phyloP scores from a whole-genome alignment of 1,284 basidiomycete species.

The Boletus sp. region DNA sequence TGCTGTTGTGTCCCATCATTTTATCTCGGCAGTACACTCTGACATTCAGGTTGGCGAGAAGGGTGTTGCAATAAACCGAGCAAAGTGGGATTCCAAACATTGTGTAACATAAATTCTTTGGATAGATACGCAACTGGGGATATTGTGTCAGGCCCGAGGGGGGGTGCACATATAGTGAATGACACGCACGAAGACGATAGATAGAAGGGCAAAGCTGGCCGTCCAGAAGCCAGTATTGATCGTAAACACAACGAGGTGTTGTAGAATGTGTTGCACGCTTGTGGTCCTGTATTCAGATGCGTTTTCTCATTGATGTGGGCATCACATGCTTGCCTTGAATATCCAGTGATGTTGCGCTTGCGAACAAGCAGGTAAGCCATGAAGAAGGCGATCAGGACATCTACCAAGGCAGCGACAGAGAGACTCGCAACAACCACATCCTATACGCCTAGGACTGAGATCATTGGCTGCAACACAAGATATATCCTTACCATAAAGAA shows the following conservation, averaged over 20 bases:
- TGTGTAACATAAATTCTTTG: slow-evolving; percentile 1
- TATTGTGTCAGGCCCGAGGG: background rate
- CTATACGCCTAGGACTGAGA: slow-evolving; percentile 2
- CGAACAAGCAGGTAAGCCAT: slow-evolving; percentile 5
- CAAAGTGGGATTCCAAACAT: slow-evolving; percentile 16
- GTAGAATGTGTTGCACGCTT: slow-evolving; percentile 17
- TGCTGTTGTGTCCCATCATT: background rate
- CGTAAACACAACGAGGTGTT: slow-evolving; percentile 21
- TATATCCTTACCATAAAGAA: background rate
- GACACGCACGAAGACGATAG: slow-evolving; percentile 17
- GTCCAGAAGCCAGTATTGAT: slow-evolving; percentile 25
- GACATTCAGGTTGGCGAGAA: slow-evolving; percentile 23
- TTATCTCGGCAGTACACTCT: slow-evolving; percentile 18
- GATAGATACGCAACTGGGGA: slow-evolving; percentile 1
- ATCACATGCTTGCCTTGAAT: background rate
- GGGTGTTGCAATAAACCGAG: slow-evolving; percentile 23
- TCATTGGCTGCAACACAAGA: background rate
- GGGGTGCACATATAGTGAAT: accelerated
- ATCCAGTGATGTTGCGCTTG: background rate
- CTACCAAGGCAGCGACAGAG: background rate
- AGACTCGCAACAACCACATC: background rate
- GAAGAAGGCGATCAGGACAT: background rate
- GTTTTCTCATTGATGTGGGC: background rate
- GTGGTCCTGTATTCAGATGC: background rate
- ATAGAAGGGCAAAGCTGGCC: slow-evolving; percentile 18